Evolutionary conservation across 208 protist genomes (phyloP), one percentile per base, ranked within the genome.

Genomic region (Trypanosoma congolense): DNA sequence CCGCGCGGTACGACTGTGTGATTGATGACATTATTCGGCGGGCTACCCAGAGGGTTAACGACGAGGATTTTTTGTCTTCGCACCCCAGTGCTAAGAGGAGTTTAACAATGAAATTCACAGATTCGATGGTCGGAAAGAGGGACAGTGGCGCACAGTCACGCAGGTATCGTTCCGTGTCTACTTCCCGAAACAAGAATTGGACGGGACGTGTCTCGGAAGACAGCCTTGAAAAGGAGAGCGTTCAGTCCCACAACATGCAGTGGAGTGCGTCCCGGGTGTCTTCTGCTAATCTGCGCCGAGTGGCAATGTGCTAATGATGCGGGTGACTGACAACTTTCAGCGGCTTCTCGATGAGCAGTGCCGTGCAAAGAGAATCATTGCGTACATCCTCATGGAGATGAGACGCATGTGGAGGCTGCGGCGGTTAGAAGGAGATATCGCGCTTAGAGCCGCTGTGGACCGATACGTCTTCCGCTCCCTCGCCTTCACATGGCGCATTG

Each of bases 1-100:
- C 87, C 30, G 56, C 83, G 10, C 71, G 82, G 16, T 93, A 86
- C 65, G 76, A 90, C 56, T 75, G 71, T 24, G 87, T 93, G n/a
- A 70, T 93, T 29, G 74, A 88, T 22, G 80, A 90, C 53, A 40
- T 93, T 31, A 68, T 91, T 33, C 30, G 54, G 29, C 56, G 73
- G 22, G 78, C 73, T 5, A 52, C 53, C 24, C 12, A 30, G 18
- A 61, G 53, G 42, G 60, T 81, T 41, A 10, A 50, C 3, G 59
- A 36, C 22, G 64, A 64, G 26, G 62, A 56, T 0, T 36, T n/a
- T n/a, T n/a, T n/a, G n/a, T n/a, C n/a, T n/a, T n/a, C n/a, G n/a
- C n/a, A n/a, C n/a, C n/a, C n/a, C n/a, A n/a, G n/a, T n/a, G n/a
- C n/a, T n/a, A n/a, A n/a, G n/a, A n/a, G n/a, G n/a, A n/a, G n/a